These are phyloP conservation scores for Globisporangium paddicum DNA, from an alignment of 352 stramenopile species.

Conservation along the genomic window DNA sequence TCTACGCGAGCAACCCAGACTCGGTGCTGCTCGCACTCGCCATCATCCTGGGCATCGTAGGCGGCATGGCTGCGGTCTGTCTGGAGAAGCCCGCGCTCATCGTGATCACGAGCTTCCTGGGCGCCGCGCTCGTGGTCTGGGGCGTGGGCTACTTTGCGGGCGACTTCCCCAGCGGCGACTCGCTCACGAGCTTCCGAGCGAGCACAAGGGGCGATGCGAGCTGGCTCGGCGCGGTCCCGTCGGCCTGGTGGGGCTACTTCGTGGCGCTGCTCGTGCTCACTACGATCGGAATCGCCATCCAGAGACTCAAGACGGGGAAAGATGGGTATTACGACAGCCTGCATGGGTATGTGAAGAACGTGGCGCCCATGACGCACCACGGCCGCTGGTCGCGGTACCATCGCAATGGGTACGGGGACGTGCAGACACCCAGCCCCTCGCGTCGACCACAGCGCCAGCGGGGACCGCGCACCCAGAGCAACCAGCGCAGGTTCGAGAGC, in stretches of 20 bases:
- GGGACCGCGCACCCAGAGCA: neutral
- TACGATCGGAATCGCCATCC: slow-evolving; percentile 37
- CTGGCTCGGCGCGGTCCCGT: slow-evolving; percentile 33
- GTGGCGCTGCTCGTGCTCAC: slow-evolving; percentile 41
- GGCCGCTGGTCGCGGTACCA: neutral
- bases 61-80: slow-evolving; percentile 37
- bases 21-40: slow-evolving; percentile 47
- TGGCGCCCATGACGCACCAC: neutral
- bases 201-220: slow-evolving; percentile 24
- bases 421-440: slow-evolving; percentile 5
- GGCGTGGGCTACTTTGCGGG: slow-evolving; percentile 62
- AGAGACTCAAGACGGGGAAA: slow-evolving; percentile 37
- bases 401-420: neutral
- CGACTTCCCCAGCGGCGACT: slow-evolving; percentile 50
- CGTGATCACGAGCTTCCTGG: slow-evolving; percentile 39
- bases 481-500: slow-evolving; percentile 1
- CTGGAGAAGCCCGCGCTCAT: slow-evolving; percentile 57
- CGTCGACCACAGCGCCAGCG: neutral
- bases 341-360: slow-evolving; percentile 8
- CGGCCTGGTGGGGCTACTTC: slow-evolving; percentile 61
- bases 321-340: slow-evolving; percentile 22
- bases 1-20: slow-evolving; percentile 48
- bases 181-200: slow-evolving; percentile 30
- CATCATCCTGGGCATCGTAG: slow-evolving; percentile 37
- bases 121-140: slow-evolving; percentile 39